Evolutionary conservation across 2,329 filamentous ascomycete genomes (phyloP).

Genomic region (Ophidiomyces ophidiicola): DNA sequence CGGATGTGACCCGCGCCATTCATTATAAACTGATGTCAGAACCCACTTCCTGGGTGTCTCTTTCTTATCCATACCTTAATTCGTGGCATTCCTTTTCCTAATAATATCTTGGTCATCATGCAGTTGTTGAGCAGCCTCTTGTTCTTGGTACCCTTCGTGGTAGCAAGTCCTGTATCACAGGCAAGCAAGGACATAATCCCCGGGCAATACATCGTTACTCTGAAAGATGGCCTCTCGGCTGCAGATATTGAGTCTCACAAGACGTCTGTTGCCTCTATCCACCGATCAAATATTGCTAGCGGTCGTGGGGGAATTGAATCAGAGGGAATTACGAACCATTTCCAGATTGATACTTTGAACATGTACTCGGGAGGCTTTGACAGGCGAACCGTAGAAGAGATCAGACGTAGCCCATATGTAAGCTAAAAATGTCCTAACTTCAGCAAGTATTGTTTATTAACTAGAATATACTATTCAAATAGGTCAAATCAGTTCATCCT

Average conservation of each 20-base stretch:
- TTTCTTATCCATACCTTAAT: background rate
- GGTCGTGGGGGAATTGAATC: slow-evolving; percentile 4
- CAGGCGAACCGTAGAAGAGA: slow-evolving; percentile 6
- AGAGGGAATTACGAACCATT: slow-evolving; percentile 7
- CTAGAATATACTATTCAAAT: background rate
- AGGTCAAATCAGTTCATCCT: slow-evolving; percentile 9
- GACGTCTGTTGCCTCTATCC: slow-evolving; percentile 3
- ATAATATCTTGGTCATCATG: slow-evolving; percentile 6
- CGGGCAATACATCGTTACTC: slow-evolving; percentile 10
- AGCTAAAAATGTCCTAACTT: background rate
- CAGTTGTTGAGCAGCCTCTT: slow-evolving; percentile 5
- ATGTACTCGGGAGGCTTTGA: slow-evolving; percentile 12
- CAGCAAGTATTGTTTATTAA: background rate
- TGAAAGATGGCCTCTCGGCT: slow-evolving; percentile 8
- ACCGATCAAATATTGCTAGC: slow-evolving; percentile 8
- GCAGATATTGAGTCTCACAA: slow-evolving; percentile 8
- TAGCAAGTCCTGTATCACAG: slow-evolving; percentile 4
- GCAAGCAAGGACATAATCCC: slow-evolving; percentile 6
- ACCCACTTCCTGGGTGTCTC: background rate
- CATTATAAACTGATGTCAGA: slow-evolving; percentile 1
- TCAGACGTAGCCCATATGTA: slow-evolving; percentile 10
- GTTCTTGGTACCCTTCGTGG: slow-evolving; percentile 6
- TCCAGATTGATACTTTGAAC: slow-evolving; percentile 11
- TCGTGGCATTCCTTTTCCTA: background rate
- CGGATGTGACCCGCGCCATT: background rate